Evolutionary conservation across 768 basidiomycete species (phyloP).

Genomic region (Auricularia heimuer): DNA sequence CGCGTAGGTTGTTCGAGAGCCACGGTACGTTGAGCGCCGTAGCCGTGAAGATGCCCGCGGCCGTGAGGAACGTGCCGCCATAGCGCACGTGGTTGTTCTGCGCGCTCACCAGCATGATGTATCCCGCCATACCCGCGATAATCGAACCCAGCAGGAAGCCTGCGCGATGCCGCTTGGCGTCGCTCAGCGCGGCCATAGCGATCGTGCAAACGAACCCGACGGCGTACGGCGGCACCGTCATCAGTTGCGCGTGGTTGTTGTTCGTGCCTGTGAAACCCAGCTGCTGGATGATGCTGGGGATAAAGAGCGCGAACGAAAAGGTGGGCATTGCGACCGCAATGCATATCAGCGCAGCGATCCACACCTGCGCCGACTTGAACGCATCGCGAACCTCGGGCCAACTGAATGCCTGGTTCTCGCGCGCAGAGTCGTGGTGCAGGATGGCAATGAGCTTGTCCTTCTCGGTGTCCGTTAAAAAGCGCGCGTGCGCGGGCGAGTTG

Average conservation of each 20-base stretch:
- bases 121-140: not conserved
- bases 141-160: conserved; percentile 7
- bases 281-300: conserved; percentile 15
- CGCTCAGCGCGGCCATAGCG: conserved; percentile 11
- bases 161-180: conserved; percentile 10
- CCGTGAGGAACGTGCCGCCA: conserved; percentile 5
- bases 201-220: conserved; percentile 14
- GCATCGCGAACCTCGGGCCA: conserved; percentile 46
- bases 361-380: conserved; percentile 44
- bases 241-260: conserved; percentile 13
- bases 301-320: conserved; percentile 14
- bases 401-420: conserved; percentile 37
- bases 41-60: not conserved
- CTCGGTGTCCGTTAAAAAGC: conserved; percentile 40
- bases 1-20: not conserved
- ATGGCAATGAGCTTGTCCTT: conserved; percentile 12
- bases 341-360: conserved; percentile 35
- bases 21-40: not conserved
- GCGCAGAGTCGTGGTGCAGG: conserved; percentile 12
- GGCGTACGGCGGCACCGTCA: conserved; percentile 20
- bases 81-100: conserved; percentile 4
- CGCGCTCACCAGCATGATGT: conserved; percentile 2
- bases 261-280: conserved; percentile 10
- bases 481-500: conserved; percentile 30
- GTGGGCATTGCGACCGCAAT: not conserved